Base-by-base conservation (phyloP, 371 early-diverging fungal genomes). In the Mortierella sp. region DNA sequence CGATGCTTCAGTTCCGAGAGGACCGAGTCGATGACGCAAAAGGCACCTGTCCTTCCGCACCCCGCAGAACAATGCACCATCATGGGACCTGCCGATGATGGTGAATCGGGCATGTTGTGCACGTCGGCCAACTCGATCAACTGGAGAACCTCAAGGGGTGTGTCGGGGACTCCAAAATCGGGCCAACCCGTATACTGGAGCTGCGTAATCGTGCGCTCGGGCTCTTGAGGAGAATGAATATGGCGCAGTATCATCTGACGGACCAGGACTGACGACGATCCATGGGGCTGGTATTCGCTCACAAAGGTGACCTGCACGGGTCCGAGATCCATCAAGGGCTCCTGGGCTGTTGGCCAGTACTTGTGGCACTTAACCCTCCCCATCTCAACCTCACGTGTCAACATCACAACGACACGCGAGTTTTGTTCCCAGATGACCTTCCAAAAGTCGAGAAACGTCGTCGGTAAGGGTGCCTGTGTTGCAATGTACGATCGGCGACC, bases 21-120 rank as follows among this genome's bases (percentile, higher is more conserved):
- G 0, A 95, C 91, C 13, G 95, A 89, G 87, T 97, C 97, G 61
- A 97, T 92, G 16, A 94, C 91, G 81, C 97, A 96, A 83, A 98
- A 98, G 0, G 97, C 96, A 3, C 99, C 99, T 0, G 99, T 97
- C 71, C 99, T 91, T 11, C 99, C 99, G 74, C 98, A 97, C 0
- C 99, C 99, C n/a, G 99, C 99, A 37, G 95, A 94, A 82, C 99
- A 99, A 81, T 99, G 99, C 0, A 99, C 96, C 53, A 98, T 86
- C 92, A 95, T 93, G 0, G 96, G 96, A 4, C 96, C 95, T 31
- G 84, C 77, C 61, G 72, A 61, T 46, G 81, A 50, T 50, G 50
- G 16, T 14, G 50, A 50, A 1, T 11, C 73, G 31, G 71, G 51
- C 16, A 61, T 71, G 54, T 75, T 74, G 40, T 70, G 71, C 48